Conservation (phyloP, 352 stramenopile species). For the Blastocystis sp. region DNA sequence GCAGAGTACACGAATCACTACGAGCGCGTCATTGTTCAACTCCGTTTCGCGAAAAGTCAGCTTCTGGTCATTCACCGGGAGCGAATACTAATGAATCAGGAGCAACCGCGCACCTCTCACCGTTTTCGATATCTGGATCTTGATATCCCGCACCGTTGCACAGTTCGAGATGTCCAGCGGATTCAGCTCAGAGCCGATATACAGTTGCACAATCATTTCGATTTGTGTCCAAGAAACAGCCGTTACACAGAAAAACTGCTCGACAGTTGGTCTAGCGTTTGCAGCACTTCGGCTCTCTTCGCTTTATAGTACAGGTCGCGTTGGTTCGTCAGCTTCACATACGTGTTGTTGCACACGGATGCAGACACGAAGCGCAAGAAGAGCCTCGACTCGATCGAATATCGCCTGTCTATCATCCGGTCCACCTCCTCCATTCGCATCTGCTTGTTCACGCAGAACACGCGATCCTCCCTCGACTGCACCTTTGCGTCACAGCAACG, state of each 20-base stretch:
- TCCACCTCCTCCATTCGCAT: not conserved
- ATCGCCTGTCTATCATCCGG: not conserved
- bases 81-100: constrained; percentile 52
- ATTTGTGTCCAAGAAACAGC: not conserved
- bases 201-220: constrained; percentile 62
- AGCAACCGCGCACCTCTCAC: not conserved
- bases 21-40: constrained; percentile 15
- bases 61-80: constrained; percentile 57
- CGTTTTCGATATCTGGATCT: constrained; percentile 47
- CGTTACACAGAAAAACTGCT: not conserved
- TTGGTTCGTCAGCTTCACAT: constrained; percentile 19
- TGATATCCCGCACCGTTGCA: constrained; percentile 49
- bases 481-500: not conserved
- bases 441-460: constrained; percentile 18
- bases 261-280: not conserved
- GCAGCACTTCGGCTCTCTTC: not conserved
- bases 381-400: not conserved
- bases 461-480: not conserved
- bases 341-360: not conserved
- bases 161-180: constrained; percentile 29
- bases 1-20: not conserved
- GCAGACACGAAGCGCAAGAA: constrained; percentile 18
- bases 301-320: not conserved
- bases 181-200: constrained; percentile 1
- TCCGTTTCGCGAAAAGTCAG: constrained; percentile 33